phyloP scores from a whole-genome alignment of 352 stramenopile species.

The Hyaloperonospora arabidopsidis region DNA sequence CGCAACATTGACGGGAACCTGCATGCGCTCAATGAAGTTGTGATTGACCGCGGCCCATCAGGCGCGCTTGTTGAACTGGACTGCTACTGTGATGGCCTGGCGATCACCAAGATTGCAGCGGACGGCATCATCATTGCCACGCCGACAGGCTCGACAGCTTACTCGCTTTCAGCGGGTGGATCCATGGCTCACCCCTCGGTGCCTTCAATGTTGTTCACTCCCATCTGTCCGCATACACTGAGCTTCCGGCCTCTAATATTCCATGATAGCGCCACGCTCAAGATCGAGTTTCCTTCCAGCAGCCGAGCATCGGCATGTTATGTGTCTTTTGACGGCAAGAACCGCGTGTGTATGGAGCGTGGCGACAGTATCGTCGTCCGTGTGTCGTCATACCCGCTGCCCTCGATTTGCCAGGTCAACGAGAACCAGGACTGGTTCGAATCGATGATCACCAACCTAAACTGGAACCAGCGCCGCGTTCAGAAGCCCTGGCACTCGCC shows the following conservation, averaged over 20 bases:
- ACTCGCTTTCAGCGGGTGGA: slow-evolving; percentile 95
- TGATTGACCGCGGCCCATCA: slow-evolving; percentile 91
- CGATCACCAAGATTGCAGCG: slow-evolving; percentile 91
- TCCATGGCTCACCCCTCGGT: slow-evolving; percentile 97
- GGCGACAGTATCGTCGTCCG: slow-evolving; percentile 82
- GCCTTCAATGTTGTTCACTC: slow-evolving; percentile 95
- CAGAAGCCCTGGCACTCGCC: slow-evolving; percentile 69
- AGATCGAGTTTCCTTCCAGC: slow-evolving; percentile 83
- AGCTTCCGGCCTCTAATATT: slow-evolving; percentile 89
- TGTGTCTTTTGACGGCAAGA: slow-evolving; percentile 89
- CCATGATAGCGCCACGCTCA: slow-evolving; percentile 85
- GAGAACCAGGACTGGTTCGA: slow-evolving; percentile 90
- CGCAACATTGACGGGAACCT: slow-evolving; percentile 51
- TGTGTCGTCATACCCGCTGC: slow-evolving; percentile 83
- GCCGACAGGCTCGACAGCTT: slow-evolving; percentile 96
- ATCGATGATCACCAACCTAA: slow-evolving; percentile 89
- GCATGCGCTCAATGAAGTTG: slow-evolving; percentile 97
- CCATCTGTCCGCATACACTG: slow-evolving; percentile 97
- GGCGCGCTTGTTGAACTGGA: slow-evolving; percentile 92
- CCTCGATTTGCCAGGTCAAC: slow-evolving; percentile 80
- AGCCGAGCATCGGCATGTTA: slow-evolving; percentile 67
- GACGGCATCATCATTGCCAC: slow-evolving; percentile 99
- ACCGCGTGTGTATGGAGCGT: slow-evolving; percentile 77
- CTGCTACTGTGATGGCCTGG: slow-evolving; percentile 94
- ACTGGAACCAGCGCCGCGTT: slow-evolving; percentile 86